Conservation (phyloP, 768 basidiomycete species). For the Neoboletus magnificus region DNA sequence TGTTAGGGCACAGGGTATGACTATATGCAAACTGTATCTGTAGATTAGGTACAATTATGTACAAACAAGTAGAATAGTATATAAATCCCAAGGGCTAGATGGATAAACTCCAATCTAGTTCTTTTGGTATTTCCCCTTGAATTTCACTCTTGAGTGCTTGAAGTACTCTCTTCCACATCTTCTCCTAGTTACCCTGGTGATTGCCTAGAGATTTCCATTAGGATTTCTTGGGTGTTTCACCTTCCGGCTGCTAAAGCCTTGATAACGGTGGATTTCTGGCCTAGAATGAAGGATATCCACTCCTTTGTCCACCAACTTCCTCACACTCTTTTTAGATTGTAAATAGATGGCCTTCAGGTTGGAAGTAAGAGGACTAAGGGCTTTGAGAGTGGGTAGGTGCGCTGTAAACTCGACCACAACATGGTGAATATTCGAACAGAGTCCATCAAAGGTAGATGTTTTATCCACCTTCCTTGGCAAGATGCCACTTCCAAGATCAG, state of each 20-base stretch:
- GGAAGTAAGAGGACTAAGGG: slow-evolving; percentile 44
- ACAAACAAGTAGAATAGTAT: too few relatives aligned
- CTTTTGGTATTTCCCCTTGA: too few relatives aligned
- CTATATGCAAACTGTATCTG: too few relatives aligned
- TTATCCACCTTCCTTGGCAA: slow-evolving; percentile 70
- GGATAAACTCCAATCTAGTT: too few relatives aligned
- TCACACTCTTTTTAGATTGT: slow-evolving; percentile 60
- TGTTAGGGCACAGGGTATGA: too few relatives aligned
- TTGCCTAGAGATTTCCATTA: too few relatives aligned
- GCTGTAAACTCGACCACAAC: slow-evolving; percentile 41
- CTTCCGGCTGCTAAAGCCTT: slow-evolving; percentile 68
- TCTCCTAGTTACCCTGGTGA: too few relatives aligned
- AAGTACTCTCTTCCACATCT: too few relatives aligned
- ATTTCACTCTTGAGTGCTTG: too few relatives aligned
- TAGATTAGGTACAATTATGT: too few relatives aligned
- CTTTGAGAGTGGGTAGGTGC: slow-evolving; percentile 72
- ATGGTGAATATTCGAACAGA: slow-evolving; percentile 21
- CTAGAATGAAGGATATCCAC: slow-evolving; percentile 35
- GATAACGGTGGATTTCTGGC: slow-evolving; percentile 56
- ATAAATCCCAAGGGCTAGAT: too few relatives aligned
- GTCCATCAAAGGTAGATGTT: neutral
- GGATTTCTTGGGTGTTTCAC: too few relatives aligned
- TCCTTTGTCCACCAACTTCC: slow-evolving; percentile 50
- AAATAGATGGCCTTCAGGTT: slow-evolving; percentile 75
- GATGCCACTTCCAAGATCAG: slow-evolving; percentile 78